Evolutionary conservation across 495 filamentous ascomycete genomes (phyloP), one percentile per base, ranked within the genome.

Genomic region (Coniosporium apollinis): DNA sequence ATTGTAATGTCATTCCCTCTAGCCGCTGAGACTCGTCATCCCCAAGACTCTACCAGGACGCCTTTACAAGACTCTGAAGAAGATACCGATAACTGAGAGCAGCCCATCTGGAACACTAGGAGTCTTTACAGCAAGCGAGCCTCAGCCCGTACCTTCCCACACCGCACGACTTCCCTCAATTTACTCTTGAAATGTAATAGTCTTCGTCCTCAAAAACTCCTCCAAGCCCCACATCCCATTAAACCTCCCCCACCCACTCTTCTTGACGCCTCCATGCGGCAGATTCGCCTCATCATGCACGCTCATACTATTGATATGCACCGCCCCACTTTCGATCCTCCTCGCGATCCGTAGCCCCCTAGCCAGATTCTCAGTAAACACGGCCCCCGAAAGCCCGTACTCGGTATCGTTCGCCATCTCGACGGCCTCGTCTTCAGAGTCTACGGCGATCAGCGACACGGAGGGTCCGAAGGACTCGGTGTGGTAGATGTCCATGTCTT

Each of bases 121-220:
- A n/a, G n/a, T n/a, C n/a, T n/a, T n/a, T n/a, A n/a, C n/a, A n/a
- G n/a, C n/a, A n/a, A n/a, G n/a, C n/a, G n/a, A n/a, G n/a, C n/a
- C n/a, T n/a, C n/a, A n/a, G n/a, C n/a, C n/a, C n/a, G n/a, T n/a
- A n/a, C n/a, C n/a, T n/a, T n/a, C n/a, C n/a, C n/a, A n/a, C n/a
- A n/a, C n/a, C n/a, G n/a, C n/a, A n/a, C n/a, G n/a, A n/a, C n/a
- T n/a, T n/a, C n/a, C n/a, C n/a, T n/a, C n/a, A n/a, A n/a, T 31
- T 19, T 19, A 28, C 13, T 59, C 58, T 49, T 56, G 55, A 44
- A 72, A 92, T 4, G 83, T 92, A 2, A 93, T 66, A 1, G 76
- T 84, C 70, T 94, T 94, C 20, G 72, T 74, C 55, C 74, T 67
- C 51, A 87, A 51, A 67, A 84, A 94, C 60, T 94, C 86, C 19